phyloP scores from a whole-genome alignment of 2,329 filamentous ascomycete species.

The Pyricularia pennisetigena region DNA sequence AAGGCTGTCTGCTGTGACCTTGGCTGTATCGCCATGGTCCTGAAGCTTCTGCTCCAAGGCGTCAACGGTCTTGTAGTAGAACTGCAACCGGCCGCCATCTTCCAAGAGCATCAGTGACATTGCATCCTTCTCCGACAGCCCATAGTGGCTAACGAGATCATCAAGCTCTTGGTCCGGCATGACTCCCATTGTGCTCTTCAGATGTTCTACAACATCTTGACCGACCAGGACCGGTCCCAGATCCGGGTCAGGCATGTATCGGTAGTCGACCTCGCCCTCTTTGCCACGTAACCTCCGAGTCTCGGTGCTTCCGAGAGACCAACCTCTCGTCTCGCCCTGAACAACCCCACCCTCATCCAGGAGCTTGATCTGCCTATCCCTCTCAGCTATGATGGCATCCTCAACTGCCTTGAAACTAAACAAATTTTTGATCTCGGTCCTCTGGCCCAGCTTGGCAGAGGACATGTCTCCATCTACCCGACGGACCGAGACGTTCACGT shows the following conservation, averaged over 20 bases:
- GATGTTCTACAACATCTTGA: constrained; percentile 53
- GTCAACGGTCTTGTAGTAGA: constrained; percentile 61
- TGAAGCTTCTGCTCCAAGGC: constrained; percentile 24
- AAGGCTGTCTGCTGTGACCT: constrained; percentile 20
- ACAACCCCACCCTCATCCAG: constrained; percentile 67
- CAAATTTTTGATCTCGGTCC: constrained; percentile 96
- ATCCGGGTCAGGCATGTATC: constrained; percentile 97
- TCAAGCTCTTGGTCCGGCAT: constrained; percentile 63
- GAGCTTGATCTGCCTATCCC: constrained; percentile 76
- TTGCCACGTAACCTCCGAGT: constrained; percentile 80
- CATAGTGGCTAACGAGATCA: constrained; percentile 51
- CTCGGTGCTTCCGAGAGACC: constrained; percentile 75
- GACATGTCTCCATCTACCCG: constrained; percentile 26
- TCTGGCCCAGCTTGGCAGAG: constrained; percentile 53
- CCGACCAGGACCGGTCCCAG: constrained; percentile 71
- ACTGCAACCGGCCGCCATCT: constrained; percentile 69
- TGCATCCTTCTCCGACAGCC: constrained; percentile 72
- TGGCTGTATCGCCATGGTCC: not conserved
- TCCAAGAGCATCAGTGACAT: constrained; percentile 69
- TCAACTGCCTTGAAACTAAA: constrained; percentile 93
- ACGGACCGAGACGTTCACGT: constrained; percentile 89
- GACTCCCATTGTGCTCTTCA: constrained; percentile 54
- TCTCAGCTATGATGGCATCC: constrained; percentile 85
- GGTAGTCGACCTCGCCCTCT: constrained; percentile 93
- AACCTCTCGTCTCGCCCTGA: constrained; percentile 83